Conservation (phyloP, 2,329 filamentous ascomycete species). For the Zymoseptoria brevis region DNA sequence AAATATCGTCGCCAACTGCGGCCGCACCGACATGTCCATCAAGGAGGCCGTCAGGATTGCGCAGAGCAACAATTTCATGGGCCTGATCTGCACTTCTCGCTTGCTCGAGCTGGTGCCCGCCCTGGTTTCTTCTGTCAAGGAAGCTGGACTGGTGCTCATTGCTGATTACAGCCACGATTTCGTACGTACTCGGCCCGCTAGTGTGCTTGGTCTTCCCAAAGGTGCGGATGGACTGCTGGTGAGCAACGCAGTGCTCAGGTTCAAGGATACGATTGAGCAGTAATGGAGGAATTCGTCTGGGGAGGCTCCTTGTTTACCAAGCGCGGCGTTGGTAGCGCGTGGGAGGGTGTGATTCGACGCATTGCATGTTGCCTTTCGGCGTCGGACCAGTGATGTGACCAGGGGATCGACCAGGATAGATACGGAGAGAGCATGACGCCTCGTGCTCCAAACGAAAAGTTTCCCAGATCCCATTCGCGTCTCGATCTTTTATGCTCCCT, state of each 20-base stretch:
- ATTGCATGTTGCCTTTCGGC: background rate
- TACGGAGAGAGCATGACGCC: background rate
- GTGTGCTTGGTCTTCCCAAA: slow-evolving; percentile 57
- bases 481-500: slow-evolving; percentile 48
- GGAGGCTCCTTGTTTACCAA: background rate
- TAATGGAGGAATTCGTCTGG: slow-evolving; percentile 4
- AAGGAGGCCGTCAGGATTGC: slow-evolving; percentile 93
- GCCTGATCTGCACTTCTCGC: slow-evolving; percentile 79
- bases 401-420: background rate
- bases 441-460: background rate
- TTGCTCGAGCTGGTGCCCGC: slow-evolving; percentile 88
- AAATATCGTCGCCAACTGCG: slow-evolving; percentile 49
- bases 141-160: slow-evolving; percentile 83
- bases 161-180: slow-evolving; percentile 59
- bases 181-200: slow-evolving; percentile 29
- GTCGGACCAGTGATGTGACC: background rate
- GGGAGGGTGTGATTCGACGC: background rate
- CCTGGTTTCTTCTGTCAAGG: slow-evolving; percentile 87
- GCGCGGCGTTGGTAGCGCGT: background rate
- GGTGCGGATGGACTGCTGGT: slow-evolving; percentile 83
- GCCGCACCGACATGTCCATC: slow-evolving; percentile 70
- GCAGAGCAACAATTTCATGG: slow-evolving; percentile 97
- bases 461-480: background rate
- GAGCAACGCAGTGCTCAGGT: slow-evolving; percentile 78
- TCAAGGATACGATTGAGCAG: slow-evolving; percentile 73